These are phyloP conservation scores for Aspergillus latus DNA, from an alignment of 2,329 filamentous ascomycete species.

Conservation along the genomic window DNA sequence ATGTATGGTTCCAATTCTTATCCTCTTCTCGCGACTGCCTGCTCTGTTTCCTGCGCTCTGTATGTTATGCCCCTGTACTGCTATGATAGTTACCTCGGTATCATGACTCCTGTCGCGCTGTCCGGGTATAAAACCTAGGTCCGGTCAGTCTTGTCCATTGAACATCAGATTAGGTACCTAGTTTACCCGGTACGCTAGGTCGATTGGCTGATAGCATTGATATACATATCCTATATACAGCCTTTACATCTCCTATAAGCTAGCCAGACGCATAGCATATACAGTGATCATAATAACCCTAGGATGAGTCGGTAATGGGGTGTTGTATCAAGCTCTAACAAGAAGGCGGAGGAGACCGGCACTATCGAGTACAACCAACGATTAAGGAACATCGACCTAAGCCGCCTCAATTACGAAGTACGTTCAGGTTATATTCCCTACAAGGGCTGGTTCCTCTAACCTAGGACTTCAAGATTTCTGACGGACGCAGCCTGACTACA, in stretches of 20 bases:
- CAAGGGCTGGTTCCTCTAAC: no score
- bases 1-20: slow-evolving; percentile 2
- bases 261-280: no score
- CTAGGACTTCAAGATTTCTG: no score
- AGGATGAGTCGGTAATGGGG: neutral
- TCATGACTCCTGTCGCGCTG: neutral
- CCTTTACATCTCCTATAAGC: no score
- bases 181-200: neutral
- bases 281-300: no score
- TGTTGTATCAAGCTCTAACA: neutral
- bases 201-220: neutral
- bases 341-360: slow-evolving; percentile 2
- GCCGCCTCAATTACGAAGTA: no score
- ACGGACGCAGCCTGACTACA: no score
- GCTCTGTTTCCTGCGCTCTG: neutral
- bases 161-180: neutral
- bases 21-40: neutral
- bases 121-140: slow-evolving; percentile 5
- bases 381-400: neutral
- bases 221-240: neutral
- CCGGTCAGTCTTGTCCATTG: neutral
- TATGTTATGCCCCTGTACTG: neutral
- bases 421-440: no score
- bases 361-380: neutral
- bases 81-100: neutral